phyloP scores from a whole-genome alignment of 768 basidiomycete species.

The Mycena haematopus region DNA sequence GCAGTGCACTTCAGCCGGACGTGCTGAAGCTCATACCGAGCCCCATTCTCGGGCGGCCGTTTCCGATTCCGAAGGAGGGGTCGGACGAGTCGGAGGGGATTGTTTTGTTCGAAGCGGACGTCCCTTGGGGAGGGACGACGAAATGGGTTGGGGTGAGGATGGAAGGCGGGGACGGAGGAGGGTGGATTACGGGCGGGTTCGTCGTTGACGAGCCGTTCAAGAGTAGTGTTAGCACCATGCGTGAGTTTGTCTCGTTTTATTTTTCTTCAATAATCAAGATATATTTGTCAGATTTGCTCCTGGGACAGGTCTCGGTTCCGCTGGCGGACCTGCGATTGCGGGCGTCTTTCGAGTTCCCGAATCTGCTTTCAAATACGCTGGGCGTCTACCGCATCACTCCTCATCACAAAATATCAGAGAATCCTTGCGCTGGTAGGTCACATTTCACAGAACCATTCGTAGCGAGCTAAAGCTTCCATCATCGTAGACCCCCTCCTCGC shows the following conservation, averaged over 20 bases:
- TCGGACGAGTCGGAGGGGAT: conserved; percentile 78
- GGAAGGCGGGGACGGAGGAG: conserved; percentile 55
- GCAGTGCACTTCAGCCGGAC: conserved; percentile 49
- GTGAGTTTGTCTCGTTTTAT: conserved; percentile 44
- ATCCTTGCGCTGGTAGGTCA: conserved; percentile 43
- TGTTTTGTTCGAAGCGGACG: conserved; percentile 63
- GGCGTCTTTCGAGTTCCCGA: conserved; percentile 57
- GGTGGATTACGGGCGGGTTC: conserved; percentile 70
- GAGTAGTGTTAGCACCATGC: conserved; percentile 43
- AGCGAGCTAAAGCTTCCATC: conserved; percentile 10
- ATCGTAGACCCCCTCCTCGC: conserved; percentile 59
- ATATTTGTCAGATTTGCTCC: conserved; percentile 45
- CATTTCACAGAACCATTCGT: conserved; percentile 5
- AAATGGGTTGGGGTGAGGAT: conserved; percentile 61
- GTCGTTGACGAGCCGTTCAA: conserved; percentile 40
- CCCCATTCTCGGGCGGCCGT: conserved; percentile 56
- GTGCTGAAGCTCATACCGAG: conserved; percentile 69
- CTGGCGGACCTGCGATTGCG: conserved; percentile 43
- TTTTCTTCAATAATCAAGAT: conserved; percentile 12
- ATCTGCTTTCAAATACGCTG: conserved; percentile 63
- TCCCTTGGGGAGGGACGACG: conserved; percentile 34
- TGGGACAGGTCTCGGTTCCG: conserved; percentile 42
- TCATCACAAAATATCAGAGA: conserved; percentile 27
- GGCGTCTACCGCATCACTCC: conserved; percentile 67
- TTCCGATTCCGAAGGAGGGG: conserved; percentile 74